Conservation (phyloP, 768 basidiomycete genomes). For the Trametes villosa region DNA sequence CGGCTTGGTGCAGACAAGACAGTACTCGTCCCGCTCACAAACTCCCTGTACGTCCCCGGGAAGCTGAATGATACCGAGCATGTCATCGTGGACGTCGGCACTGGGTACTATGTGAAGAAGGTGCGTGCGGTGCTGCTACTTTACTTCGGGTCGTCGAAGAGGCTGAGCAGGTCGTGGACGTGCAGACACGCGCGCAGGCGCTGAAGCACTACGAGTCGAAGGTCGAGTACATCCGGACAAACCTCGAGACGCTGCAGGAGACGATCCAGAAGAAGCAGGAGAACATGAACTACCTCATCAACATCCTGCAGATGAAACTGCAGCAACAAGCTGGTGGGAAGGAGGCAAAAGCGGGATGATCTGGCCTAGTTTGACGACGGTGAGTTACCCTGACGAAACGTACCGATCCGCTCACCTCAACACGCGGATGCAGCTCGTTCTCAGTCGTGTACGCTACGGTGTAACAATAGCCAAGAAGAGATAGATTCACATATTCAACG, state of each 20-base stretch:
- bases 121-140: conserved; percentile 41
- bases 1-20: conserved; percentile 64
- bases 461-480: conserved; percentile 13
- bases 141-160: background rate
- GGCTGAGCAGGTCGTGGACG: background rate
- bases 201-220: conserved; percentile 80
- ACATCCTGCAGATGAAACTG: conserved; percentile 30
- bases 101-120: conserved; percentile 96
- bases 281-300: conserved; percentile 75
- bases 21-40: conserved; percentile 90
- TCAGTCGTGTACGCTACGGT: conserved; percentile 3
- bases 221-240: conserved; percentile 78
- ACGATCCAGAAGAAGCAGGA: conserved; percentile 92
- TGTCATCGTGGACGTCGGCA: conserved; percentile 94
- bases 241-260: conserved; percentile 85
- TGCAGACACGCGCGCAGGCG: conserved; percentile 80
- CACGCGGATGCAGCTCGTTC: background rate
- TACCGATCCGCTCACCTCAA: background rate
- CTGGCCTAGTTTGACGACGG: background rate
- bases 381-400: background rate
- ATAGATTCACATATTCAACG: conserved; percentile 10
- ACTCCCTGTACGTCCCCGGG: conserved; percentile 94
- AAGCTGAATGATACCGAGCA: conserved; percentile 81
- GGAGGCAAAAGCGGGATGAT: conserved; percentile 16
- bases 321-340: conserved; percentile 23